phyloP scores from a whole-genome alignment of 306 rosid species.

The cucumber (Cucumis sativus) region DNA sequence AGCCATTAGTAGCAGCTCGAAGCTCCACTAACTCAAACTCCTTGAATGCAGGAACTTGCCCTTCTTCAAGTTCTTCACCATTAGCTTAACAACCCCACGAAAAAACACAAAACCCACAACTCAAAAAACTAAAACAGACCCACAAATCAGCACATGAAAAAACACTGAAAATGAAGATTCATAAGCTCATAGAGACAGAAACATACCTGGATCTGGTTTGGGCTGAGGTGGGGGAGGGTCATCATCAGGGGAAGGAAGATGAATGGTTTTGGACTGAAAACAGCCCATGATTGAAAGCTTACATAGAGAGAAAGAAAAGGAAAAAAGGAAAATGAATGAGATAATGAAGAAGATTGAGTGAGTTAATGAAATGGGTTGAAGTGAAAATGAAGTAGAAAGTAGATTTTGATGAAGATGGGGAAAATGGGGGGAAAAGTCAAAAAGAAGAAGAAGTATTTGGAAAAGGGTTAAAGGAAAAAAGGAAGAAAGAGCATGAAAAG shows the following conservation, averaged over 20 bases:
- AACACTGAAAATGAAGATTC: background rate
- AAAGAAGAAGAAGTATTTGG: background rate
- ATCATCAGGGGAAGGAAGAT: slow-evolving; percentile 20
- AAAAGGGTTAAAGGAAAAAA: background rate
- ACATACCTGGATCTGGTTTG: slow-evolving; percentile 24
- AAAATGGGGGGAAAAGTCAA: background rate
- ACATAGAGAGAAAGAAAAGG: background rate
- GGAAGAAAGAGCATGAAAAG: background rate
- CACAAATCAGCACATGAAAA: background rate
- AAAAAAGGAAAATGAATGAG: too few species aligned
- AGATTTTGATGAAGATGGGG: background rate
- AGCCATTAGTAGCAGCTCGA: slow-evolving; percentile 27
- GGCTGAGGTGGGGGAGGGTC: slow-evolving; percentile 20
- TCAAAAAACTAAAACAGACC: background rate
- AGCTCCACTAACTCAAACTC: slow-evolving; percentile 22
- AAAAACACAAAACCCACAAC: background rate
- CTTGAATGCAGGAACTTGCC: slow-evolving; percentile 18
- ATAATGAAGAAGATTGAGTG: background rate
- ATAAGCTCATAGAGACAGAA: background rate
- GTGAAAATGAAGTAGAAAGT: background rate
- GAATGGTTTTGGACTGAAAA: slow-evolving; percentile 33
- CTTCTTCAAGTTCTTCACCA: slow-evolving; percentile 18
- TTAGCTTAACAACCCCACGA: slow-evolving; percentile 1
- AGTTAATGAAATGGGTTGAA: background rate
- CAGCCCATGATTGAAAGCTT: slow-evolving; percentile 28